Conservation (phyloP, 306 rosid species). For the Trifolium subterraneum region DNA sequence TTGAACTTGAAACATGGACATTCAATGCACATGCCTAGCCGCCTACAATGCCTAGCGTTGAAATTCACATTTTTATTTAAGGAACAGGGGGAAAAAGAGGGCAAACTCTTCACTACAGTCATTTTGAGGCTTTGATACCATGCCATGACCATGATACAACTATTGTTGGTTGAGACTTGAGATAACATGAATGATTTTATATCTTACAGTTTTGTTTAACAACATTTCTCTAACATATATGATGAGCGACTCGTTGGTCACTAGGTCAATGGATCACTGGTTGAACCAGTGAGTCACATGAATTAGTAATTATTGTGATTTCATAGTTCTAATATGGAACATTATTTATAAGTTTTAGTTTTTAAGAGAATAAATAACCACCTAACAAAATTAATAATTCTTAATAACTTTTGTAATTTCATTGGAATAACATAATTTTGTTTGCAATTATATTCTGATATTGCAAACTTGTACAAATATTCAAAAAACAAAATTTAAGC, state of each 20-base stretch:
- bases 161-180: background rate
- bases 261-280: background rate
- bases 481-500: background rate
- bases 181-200: slow-evolving; percentile 1
- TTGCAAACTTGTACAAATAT: background rate
- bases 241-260: background rate
- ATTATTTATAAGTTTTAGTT: background rate
- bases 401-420: background rate
- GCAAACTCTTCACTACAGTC: background rate
- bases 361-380: background rate
- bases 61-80: background rate
- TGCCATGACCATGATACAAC: background rate
- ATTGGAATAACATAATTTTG: background rate
- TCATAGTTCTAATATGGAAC: background rate
- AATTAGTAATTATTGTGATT: background rate
- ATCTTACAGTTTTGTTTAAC: background rate
- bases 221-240: background rate
- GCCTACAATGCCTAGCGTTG: background rate
- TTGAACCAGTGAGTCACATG: background rate
- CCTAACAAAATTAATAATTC: background rate
- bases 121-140: background rate
- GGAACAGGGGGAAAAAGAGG: background rate
- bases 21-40: background rate
- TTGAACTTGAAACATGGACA: slow-evolving; percentile 1
- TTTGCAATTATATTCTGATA: background rate